Evolutionary conservation across 805 yeast genomes (phyloP), one percentile per base, ranked within the genome.

Genomic region (Kuraishia molischiana): DNA sequence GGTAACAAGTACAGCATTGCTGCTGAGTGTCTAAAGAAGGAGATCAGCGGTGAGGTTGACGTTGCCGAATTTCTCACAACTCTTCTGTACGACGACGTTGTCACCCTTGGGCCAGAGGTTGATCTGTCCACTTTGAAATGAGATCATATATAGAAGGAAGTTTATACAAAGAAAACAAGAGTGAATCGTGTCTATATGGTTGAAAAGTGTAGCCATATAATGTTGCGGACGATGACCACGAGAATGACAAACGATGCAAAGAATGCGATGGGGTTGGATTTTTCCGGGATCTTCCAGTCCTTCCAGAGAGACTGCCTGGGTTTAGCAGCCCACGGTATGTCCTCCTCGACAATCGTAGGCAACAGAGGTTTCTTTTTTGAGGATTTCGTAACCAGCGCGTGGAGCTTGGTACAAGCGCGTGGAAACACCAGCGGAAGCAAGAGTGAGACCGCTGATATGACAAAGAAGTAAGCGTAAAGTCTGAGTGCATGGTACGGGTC

Each of bases 21-120:
- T 29, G 85, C 80, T 38, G 74, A 71, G 31, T 77, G 79, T 54
- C 76, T 83, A 54, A 72, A 71, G 56, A 84, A 81, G 29, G 90
- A 83, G 58, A 77, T 82, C 40, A 68, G 74, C 43, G 89, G 81
- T 44, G 76, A 74, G 51, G 52, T 49, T 38, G 75, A 75, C 52
- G 78, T 80, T 59, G 77, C 82, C 41, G 89, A 83, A 53, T 83
- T 83, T 60, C 72, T 83, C 51, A 83, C 94, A 34, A 77, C 80
- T 26, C 67, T 82, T 59, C 67, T 83, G 53, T 83, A 83, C 56
- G 87, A 82, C 48, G 84, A 83, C 40, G 71, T 79, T 41, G 72
- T 79, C 35, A 75, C 83, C 2, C 41, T 62, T 33, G 63, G 56
- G 18, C 36, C 44, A 18, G 58, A 56, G 40, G 44, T 58, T 38